A percentile compares a stretch with the other conserved stretches of the same genome.
Conservation (phyloP, 2,329 filamentous ascomycete genomes). For the Sclerotinia trifoliorum region DNA sequence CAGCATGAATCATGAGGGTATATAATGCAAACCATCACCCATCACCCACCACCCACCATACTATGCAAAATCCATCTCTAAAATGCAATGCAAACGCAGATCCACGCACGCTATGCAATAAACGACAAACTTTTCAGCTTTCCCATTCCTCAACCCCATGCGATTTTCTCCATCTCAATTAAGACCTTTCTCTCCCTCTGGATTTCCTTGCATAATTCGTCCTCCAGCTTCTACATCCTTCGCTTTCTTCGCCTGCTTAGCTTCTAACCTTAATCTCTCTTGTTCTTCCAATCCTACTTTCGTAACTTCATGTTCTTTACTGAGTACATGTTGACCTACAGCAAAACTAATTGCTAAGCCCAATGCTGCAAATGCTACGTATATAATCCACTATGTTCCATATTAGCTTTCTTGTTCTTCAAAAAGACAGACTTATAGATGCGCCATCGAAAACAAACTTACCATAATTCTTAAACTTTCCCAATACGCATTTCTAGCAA, state of each 20-base stretch:
- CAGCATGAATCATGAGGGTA: background rate
- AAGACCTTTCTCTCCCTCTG: slow-evolving; percentile 10
- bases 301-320: slow-evolving; percentile 51
- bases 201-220: background rate
- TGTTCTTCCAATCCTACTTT: slow-evolving; percentile 46
- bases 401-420: background rate
- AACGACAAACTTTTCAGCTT: background rate
- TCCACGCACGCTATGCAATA: slow-evolving; percentile 2
- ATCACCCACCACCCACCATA: background rate
- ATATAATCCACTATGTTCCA: slow-evolving; percentile 36
- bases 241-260: slow-evolving; percentile 26
- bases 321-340: slow-evolving; percentile 47
- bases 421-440: too few relatives aligned
- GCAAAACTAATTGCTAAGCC: slow-evolving; percentile 46
- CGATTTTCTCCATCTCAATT: background rate
- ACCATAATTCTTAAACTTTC: slow-evolving; percentile 36
- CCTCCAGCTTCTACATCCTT: slow-evolving; percentile 18
- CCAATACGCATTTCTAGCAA: slow-evolving; percentile 33
- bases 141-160: background rate
- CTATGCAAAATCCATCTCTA: background rate
- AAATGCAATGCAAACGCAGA: background rate
- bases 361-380: slow-evolving; percentile 34
- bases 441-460: background rate
- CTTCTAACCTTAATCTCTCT: slow-evolving; percentile 29
- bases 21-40: background rate